Evolutionary conservation across 2,329 filamentous ascomycete genomes (phyloP), one percentile per base, ranked within the genome.

Genomic region (Ceratocystis variospora): DNA sequence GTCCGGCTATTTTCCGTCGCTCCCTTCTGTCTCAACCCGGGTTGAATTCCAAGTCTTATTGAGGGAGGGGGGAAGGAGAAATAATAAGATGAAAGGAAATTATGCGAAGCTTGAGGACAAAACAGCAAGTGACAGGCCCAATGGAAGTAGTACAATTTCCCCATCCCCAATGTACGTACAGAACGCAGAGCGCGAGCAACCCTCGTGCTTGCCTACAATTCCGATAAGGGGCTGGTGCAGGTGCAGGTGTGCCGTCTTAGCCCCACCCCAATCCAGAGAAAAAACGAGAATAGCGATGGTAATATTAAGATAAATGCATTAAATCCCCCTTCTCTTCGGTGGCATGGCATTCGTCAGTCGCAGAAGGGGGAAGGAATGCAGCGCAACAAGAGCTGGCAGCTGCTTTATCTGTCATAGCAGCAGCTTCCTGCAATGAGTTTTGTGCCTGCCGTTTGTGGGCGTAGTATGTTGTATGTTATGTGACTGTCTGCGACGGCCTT

Each of bases 311-410:
- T 59, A 59, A 59, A 33, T 28, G 48, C 48, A 28, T 25, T 53
- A 25, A 53, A 53, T 41, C 10, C 37, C 37, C 37, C 37, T 41
- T 41, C 37, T 41, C 37, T 41, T 41, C 12, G 37, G 2, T 41
- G 46, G 46, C 46, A 31, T 31, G 19, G 53, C 53, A 57, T n/a
- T 57, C 15, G 12, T 41, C 28, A n/a, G 19, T 59, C n/a, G 31
- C 22, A 59, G 55, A 37, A 59, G 28, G 55, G 55, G 55, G 55
- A 59, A 59, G 55, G 55, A 59, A 59, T 59, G 55, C 28, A 59
- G 55, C 55, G 55, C 55, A 59, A 37, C 55, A 59, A 59, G 55
- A 59, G 33, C 55, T 59, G 55, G 55, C 55, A 59, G 55, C 55
- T 59, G 55, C 55, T 59, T 8, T 37, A 59, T 59, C 55, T 59